These are phyloP conservation scores for Syzygium jambos DNA, from an alignment of 345 rosid species.

Conservation along the genomic window DNA sequence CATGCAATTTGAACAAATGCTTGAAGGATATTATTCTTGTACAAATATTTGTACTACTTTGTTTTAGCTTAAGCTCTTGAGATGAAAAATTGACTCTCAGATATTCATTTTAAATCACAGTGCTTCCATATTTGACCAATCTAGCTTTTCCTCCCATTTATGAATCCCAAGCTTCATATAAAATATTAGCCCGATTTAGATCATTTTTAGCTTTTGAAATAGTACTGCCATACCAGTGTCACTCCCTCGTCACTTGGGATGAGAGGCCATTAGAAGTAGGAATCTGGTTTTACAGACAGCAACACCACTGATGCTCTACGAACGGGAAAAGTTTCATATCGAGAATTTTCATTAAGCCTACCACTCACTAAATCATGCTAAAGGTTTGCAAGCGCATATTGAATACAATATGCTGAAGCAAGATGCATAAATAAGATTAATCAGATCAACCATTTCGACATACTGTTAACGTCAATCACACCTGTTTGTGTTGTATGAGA, in stretches of 20 bases:
- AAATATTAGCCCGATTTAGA: neutral
- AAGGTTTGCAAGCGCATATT: neutral
- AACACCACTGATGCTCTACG: neutral
- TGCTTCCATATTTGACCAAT: neutral
- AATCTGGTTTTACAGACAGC: neutral
- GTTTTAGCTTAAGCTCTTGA: neutral
- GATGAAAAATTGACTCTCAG: neutral
- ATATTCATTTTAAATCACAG: neutral
- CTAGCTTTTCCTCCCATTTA: neutral
- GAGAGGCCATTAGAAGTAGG: neutral
- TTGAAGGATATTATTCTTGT: neutral
- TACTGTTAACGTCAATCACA: slow-evolving; percentile 11
- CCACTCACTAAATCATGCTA: neutral
- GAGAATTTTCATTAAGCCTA: neutral
- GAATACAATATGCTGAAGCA: neutral
- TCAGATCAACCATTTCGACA: neutral
- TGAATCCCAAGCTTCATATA: neutral
- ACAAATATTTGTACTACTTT: neutral
- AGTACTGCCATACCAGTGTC: neutral
- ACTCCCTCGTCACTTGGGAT: neutral
- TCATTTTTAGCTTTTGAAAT: neutral
- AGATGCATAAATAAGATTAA: neutral
- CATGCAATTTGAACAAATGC: neutral
- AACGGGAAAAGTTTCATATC: neutral
- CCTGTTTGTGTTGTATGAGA: slow-evolving; percentile 47